Conservation (phyloP, 2,329 filamentous ascomycete species). For the Cephalotrichum gorgonifer region DNA sequence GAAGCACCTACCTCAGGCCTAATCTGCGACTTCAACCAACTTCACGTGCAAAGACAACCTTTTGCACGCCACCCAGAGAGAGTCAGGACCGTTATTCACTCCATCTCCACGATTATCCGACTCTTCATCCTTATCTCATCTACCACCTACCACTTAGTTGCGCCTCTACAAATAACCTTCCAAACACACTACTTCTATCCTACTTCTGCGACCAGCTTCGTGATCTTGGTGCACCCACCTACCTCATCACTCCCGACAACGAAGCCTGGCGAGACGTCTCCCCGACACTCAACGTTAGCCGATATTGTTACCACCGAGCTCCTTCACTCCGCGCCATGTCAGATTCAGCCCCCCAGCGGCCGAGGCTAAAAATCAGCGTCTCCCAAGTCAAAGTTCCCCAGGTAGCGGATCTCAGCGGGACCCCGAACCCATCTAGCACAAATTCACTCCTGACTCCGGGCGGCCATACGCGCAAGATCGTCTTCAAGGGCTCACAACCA, state of each 20-base stretch:
- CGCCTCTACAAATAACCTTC: not conserved
- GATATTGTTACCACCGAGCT: not conserved
- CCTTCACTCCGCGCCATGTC: not conserved
- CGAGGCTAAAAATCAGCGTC: constrained; percentile 15
- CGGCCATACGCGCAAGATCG: constrained; percentile 22
- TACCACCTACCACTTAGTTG: no score
- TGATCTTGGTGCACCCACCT: not conserved
- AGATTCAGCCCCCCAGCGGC: constrained; percentile 10
- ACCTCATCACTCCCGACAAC: not conserved
- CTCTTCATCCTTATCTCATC: no score
- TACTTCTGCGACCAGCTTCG: no score
- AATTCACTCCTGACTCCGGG: constrained; percentile 5
- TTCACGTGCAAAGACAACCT: no score
- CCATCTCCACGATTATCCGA: no score
- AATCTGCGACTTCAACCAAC: no score
- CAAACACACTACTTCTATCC: not conserved
- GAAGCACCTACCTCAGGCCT: no score
- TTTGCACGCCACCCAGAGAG: no score
- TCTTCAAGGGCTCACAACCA: constrained; percentile 27
- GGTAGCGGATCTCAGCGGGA: constrained; percentile 8
- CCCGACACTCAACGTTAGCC: not conserved
- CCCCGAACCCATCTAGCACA: constrained; percentile 10
- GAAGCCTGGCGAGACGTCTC: not conserved
- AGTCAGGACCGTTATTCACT: no score
- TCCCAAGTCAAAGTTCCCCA: constrained; percentile 10